Evolutionary conservation across 2,329 filamentous ascomycete genomes (phyloP).

Genomic region (Volutella citrinella): DNA sequence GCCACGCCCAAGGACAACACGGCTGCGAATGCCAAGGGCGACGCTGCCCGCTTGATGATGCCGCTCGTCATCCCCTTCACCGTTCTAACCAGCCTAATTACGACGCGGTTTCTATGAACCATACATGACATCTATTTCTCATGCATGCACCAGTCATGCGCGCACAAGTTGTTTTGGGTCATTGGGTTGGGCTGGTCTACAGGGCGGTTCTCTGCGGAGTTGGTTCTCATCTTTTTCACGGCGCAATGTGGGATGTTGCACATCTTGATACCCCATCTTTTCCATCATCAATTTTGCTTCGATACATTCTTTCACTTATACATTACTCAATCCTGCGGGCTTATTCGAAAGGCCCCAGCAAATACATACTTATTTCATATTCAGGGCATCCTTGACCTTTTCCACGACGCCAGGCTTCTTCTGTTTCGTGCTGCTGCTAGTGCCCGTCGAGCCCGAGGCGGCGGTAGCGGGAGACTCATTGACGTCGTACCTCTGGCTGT

Average conservation of each 20-base stretch:
- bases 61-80: not conserved
- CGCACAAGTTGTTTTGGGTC: no score
- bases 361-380: constrained; percentile 21
- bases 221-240: not conserved
- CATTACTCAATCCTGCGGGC: not conserved
- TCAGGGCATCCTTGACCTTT: constrained; percentile 26
- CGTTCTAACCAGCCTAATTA: not conserved
- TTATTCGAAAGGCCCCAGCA: not conserved
- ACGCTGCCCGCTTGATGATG: not conserved
- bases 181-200: not conserved
- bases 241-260: not conserved
- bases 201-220: not conserved
- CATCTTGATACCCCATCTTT: no score
- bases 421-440: constrained; percentile 7
- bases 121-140: no score
- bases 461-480: no score
- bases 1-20: constrained; percentile 1
- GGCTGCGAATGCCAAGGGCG: not conserved
- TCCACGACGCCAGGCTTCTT: constrained; percentile 17
- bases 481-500: constrained; percentile 9
- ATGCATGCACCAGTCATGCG: no score
- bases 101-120: no score
- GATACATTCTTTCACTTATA: not conserved
- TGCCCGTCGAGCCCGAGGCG: no score
- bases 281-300: no score